These are phyloP conservation scores for Saitozyma podzolica DNA, from an alignment of 768 basidiomycete species.

Conservation along the genomic window DNA sequence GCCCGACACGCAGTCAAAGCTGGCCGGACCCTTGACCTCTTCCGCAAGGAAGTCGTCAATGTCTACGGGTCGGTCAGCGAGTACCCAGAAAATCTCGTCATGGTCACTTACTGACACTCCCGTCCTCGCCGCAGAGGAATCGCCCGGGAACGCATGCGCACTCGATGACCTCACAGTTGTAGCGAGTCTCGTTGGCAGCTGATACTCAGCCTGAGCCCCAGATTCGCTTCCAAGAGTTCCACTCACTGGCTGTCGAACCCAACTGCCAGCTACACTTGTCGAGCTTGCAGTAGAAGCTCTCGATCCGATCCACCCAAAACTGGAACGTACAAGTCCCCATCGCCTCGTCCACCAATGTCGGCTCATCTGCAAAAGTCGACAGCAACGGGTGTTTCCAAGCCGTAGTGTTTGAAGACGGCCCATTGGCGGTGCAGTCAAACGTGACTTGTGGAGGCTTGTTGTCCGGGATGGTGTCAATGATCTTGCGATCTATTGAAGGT, in stretches of 20 bases:
- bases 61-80: slow-evolving; percentile 58
- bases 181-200: slow-evolving; percentile 70
- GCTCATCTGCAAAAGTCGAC: slow-evolving; percentile 14
- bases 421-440: slow-evolving; percentile 68
- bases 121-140: slow-evolving; percentile 94
- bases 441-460: slow-evolving; percentile 89
- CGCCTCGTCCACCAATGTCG: slow-evolving; percentile 54
- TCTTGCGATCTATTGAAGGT: slow-evolving; percentile 73
- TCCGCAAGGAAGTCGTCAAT: slow-evolving; percentile 90
- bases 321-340: slow-evolving; percentile 81
- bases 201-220: slow-evolving; percentile 38
- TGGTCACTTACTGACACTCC: slow-evolving; percentile 73
- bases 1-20: slow-evolving; percentile 73
- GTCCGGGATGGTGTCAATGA: slow-evolving; percentile 86
- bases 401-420: slow-evolving; percentile 40
- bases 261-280: slow-evolving; percentile 61
- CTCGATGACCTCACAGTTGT: slow-evolving; percentile 77
- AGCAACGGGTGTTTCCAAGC: slow-evolving; percentile 22
- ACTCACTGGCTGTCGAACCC: slow-evolving; percentile 6
- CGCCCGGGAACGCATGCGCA: slow-evolving; percentile 91
- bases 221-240: not conserved
- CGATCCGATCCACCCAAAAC: slow-evolving; percentile 93
- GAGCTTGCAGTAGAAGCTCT: slow-evolving; percentile 93
- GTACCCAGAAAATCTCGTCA: no score
- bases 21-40: slow-evolving; percentile 85